phyloP scores from a whole-genome alignment of 2,329 filamentous ascomycete genomes.

The Monosporascus sp. region DNA sequence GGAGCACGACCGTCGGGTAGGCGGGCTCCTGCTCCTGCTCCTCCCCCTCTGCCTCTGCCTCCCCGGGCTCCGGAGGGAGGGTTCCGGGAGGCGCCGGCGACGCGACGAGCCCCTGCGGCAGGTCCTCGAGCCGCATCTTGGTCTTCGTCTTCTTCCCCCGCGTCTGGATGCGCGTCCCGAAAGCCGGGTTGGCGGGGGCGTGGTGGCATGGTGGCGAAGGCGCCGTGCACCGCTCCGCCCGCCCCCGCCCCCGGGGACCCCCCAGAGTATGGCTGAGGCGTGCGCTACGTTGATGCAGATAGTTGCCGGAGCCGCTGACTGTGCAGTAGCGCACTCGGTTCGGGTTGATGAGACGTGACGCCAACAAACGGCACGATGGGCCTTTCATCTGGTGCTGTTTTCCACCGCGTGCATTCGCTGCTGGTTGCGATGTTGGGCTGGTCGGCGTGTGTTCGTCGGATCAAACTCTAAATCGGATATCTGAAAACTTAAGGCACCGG shows the following conservation, averaged over 20 bases:
- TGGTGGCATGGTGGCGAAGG: too few species aligned
- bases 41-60: slow-evolving; percentile 10
- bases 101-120: slow-evolving; percentile 44
- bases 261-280: too few species aligned
- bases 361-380: neutral
- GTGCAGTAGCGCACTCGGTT: neutral
- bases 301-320: neutral
- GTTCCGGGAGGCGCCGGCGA: neutral
- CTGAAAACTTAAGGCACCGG: too few species aligned
- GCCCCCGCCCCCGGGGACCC: too few species aligned
- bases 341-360: neutral
- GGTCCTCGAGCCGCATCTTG: slow-evolving; percentile 48
- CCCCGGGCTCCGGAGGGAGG: neutral
- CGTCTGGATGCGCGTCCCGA: slow-evolving; percentile 12
- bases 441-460: too few species aligned
- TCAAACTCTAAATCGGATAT: neutral
- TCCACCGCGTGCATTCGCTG: too few species aligned
- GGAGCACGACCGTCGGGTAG: slow-evolving; percentile 85
- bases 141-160: slow-evolving; percentile 52
- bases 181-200: neutral
- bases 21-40: slow-evolving; percentile 38
- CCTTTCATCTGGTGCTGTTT: neutral
- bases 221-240: too few species aligned
- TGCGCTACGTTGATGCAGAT: too few species aligned
- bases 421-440: too few species aligned